phyloP scores from a whole-genome alignment of 2,329 filamentous ascomycete species.

The Calonectria leucothoes region DNA sequence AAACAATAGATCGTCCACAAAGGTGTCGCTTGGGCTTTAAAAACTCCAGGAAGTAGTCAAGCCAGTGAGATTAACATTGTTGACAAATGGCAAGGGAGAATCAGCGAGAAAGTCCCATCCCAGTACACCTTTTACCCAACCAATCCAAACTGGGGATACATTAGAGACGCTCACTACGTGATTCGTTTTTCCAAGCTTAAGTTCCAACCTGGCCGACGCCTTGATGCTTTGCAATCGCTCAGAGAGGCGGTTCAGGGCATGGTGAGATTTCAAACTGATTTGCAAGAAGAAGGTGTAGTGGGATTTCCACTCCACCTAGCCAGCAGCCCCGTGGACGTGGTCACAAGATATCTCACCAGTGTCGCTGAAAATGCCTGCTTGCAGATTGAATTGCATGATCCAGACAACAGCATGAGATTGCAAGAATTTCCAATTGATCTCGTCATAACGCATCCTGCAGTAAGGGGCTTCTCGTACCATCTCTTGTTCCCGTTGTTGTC shows the following conservation, averaged over 20 bases:
- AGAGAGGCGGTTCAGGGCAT: neutral
- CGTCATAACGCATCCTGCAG: neutral
- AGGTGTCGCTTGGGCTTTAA: slow-evolving; percentile 2
- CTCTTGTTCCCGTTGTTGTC: neutral
- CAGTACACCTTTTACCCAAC: neutral
- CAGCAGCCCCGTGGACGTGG: neutral
- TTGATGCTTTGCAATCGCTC: neutral
- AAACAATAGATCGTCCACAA: neutral
- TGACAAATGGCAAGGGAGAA: neutral
- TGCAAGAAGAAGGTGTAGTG: no score
- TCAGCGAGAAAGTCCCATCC: neutral
- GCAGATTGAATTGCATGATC: neutral
- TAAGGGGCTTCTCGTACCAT: neutral
- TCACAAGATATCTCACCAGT: neutral
- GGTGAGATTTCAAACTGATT: neutral
- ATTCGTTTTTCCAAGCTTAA: slow-evolving; percentile 12
- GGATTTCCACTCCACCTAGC: neutral
- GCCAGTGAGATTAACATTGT: neutral
- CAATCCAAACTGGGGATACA: neutral
- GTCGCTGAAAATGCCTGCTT: neutral
- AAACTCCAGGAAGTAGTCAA: neutral
- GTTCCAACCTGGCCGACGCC: neutral
- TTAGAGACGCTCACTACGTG: neutral
- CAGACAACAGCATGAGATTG: neutral
- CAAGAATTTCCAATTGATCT: neutral